Conservation (phyloP, 345 rosid species). For the Salix purpurea region DNA sequence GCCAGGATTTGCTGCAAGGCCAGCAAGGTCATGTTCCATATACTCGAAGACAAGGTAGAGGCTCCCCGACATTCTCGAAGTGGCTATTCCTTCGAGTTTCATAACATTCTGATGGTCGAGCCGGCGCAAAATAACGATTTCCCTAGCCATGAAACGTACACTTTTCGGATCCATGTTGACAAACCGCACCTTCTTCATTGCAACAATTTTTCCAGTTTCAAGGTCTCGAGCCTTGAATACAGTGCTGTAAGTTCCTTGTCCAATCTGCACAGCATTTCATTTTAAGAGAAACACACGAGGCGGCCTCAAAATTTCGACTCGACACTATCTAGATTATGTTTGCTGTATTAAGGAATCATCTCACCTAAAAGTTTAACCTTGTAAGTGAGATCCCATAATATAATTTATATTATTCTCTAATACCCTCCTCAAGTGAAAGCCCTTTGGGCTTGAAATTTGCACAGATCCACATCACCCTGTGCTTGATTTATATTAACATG, state of each 20-base stretch:
- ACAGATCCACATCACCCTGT: too few relatives aligned
- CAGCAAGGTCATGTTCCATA: constrained; percentile 95
- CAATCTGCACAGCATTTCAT: constrained; percentile 52
- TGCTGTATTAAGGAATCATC: too few relatives aligned
- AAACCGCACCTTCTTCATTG: constrained; percentile 93
- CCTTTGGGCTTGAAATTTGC: too few relatives aligned
- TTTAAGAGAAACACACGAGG: not conserved
- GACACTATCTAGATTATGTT: not conserved
- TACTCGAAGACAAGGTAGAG: constrained; percentile 85
- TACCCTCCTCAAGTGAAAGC: too few relatives aligned
- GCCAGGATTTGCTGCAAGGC: constrained; percentile 69
- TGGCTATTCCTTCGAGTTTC: constrained; percentile 78
- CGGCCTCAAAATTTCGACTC: not conserved
- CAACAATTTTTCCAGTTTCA: constrained; percentile 63
- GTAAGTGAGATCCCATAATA: too few relatives aligned
- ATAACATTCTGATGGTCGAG: constrained; percentile 85
- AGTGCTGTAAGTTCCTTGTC: constrained; percentile 91
- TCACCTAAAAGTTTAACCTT: too few relatives aligned
- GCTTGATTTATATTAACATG: too few relatives aligned
- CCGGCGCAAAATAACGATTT: constrained; percentile 66
- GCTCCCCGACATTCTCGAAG: constrained; percentile 72
- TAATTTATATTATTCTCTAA: too few relatives aligned
- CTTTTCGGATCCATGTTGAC: constrained; percentile 86
- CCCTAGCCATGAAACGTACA: constrained; percentile 93
- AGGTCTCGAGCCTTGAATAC: constrained; percentile 79